These are phyloP conservation scores for Sphaceloma murrayae DNA, from an alignment of 2,329 filamentous ascomycete species.

Conservation along the genomic window DNA sequence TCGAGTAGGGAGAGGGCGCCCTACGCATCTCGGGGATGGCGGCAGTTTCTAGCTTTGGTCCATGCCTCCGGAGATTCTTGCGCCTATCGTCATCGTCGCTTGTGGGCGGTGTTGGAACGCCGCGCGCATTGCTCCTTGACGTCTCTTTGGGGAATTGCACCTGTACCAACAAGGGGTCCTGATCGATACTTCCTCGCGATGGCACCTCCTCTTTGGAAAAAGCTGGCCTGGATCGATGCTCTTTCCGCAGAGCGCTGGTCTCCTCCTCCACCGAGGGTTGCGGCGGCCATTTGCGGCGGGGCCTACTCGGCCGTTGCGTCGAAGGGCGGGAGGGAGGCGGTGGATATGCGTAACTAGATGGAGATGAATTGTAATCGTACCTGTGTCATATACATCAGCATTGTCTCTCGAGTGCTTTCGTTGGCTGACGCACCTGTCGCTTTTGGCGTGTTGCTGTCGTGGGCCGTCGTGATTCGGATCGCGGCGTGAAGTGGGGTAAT, in stretches of 20 bases:
- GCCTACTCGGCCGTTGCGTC: background rate
- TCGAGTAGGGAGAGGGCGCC: conserved; percentile 39
- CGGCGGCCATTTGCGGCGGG: conserved; percentile 42
- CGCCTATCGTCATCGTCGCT: conserved; percentile 32
- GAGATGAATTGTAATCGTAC: background rate
- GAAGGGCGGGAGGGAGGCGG: background rate
- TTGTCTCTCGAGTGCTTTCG: too few relatives aligned
- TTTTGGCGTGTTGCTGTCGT: background rate
- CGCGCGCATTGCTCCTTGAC: conserved; percentile 22
- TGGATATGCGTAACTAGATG: conserved; percentile 1
- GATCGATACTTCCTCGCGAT: conserved; percentile 56
- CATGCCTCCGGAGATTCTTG: conserved; percentile 20
- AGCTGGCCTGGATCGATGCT: conserved; percentile 39
- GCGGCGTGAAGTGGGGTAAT: conserved; percentile 13
- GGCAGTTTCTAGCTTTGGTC: conserved; percentile 28
- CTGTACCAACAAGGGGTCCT: conserved; percentile 57
- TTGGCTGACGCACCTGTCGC: conserved; percentile 9
- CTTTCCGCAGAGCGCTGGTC: conserved; percentile 50
- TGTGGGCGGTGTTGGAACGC: conserved; percentile 28
- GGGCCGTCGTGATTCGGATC: conserved; percentile 9
- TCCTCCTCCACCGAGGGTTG: conserved; percentile 63
- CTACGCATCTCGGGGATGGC: conserved; percentile 33
- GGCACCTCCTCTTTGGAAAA: conserved; percentile 45
- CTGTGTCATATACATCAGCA: too few relatives aligned
- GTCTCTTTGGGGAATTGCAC: conserved; percentile 37